Base-by-base conservation (phyloP, 1,139 yeast species). In the Hyphopichia khmerensis region DNA sequence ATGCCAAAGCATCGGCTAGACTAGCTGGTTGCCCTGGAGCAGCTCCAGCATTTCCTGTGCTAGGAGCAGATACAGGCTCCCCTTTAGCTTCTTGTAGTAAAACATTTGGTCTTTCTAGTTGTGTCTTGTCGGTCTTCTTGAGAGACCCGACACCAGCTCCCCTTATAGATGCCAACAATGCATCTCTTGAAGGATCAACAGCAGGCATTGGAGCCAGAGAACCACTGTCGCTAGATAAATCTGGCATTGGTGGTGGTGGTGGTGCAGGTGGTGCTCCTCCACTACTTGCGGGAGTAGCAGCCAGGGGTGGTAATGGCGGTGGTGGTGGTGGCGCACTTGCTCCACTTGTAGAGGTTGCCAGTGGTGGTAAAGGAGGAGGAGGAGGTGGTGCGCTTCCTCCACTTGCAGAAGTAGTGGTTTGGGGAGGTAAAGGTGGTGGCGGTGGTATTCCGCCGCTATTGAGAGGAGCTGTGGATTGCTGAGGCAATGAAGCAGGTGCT, bases 1-100 rank as follows among this genome's bases (percentile, higher is more conserved):
- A 87, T 3, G 96, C 91, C 42, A 91, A 70, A 0, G 96, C 96
- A 62, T 87, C 95, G 0, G 96, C 96, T 41, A 90, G 68, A 37
- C 79, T 75, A 2, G 78, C 83, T 3, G 83, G 83, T 43, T 67
- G 77, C 2, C 79, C 79, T 1, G 69, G 64, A 3, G 67, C 64
- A 11, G 69, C 69, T 2, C 72, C 69, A 4, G 76, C 75, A 13
- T 59, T 60, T 7, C 65, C 58, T 3, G 67, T 53, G 8, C 59
- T 41, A 2, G 67, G 48, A 9, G 57, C 41, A 2, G 64, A 50
- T 2, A 60, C 60, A 2, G 70, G 56, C 42, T 80, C 87, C 16
- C 95, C 95, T 38, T 69, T 71, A 1, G 88, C 87, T 57, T 86
- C 91, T 62, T 79, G 87, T 26, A 87, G 64, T 32, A 87, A 56